These are phyloP conservation scores for Deakozyma indianensis DNA, from an alignment of 805 yeast genomes.

Conservation along the genomic window DNA sequence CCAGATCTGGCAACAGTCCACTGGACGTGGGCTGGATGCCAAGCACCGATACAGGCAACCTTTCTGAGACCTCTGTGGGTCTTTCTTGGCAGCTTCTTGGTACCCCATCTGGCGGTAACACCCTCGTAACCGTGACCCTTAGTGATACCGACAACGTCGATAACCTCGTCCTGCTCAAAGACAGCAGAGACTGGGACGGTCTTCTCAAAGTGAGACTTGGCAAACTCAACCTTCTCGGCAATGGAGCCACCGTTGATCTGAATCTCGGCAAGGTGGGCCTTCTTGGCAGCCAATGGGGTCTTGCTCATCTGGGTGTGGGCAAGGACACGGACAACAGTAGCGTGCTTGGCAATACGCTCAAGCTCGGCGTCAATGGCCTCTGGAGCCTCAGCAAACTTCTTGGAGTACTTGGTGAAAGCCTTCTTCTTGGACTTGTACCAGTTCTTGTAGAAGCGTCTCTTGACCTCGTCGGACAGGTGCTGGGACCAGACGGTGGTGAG, in stretches of 20 bases:
- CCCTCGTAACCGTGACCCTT: constrained; percentile 99
- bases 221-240: constrained; percentile 97
- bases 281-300: constrained; percentile 98
- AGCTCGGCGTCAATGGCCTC: constrained; percentile 86
- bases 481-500: constrained; percentile 99
- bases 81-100: constrained; percentile 99
- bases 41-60: constrained; percentile 99
- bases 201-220: constrained; percentile 98
- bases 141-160: constrained; percentile 98
- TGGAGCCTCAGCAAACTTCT: constrained; percentile 89
- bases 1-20: constrained; percentile 99
- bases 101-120: constrained; percentile 99
- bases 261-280: constrained; percentile 99
- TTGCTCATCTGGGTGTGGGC: constrained; percentile 99
- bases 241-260: constrained; percentile 99
- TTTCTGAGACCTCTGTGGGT: constrained; percentile 99
- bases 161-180: constrained; percentile 96
- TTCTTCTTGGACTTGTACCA: constrained; percentile 99
- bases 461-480: constrained; percentile 97
- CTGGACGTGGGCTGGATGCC: constrained; percentile 99
- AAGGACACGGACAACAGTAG: constrained; percentile 95
- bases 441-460: constrained; percentile 99
- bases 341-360: constrained; percentile 98
- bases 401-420: constrained; percentile 99
- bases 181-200: constrained; percentile 91